Evolutionary conservation across 441 rosid genomes (phyloP).

Genomic region (Sinapis alba): DNA sequence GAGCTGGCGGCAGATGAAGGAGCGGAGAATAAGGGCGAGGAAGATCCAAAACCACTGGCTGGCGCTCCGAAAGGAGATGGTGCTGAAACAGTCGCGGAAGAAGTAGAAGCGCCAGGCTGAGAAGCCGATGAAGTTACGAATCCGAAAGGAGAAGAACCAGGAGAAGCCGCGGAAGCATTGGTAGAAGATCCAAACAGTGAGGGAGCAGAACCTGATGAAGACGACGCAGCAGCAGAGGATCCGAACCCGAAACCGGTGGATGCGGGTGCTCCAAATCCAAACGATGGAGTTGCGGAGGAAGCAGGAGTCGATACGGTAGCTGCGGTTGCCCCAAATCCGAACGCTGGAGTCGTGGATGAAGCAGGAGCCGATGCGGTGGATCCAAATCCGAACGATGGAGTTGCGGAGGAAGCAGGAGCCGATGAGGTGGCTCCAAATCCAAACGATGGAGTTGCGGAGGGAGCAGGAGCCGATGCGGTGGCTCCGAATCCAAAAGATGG

Average conservation of each 20-base stretch:
- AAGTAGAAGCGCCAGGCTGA: slow-evolving; percentile 33
- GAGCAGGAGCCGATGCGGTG: neutral
- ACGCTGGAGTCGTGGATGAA: slow-evolving; percentile 2
- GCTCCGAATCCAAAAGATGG: neutral
- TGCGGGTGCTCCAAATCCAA: slow-evolving; percentile 40
- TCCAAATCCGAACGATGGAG: neutral
- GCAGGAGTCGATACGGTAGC: slow-evolving; percentile 39
- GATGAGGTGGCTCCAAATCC: neutral
- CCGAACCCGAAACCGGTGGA: slow-evolving; percentile 33
- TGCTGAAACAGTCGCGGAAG: slow-evolving; percentile 9
- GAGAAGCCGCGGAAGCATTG: slow-evolving; percentile 36
- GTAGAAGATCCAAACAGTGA: slow-evolving; percentile 35
- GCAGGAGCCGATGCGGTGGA: neutral
- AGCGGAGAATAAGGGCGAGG: slow-evolving; percentile 21
- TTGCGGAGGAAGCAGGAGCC: no score
- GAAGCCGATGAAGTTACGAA: slow-evolving; percentile 34
- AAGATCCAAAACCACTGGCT: slow-evolving; percentile 40
- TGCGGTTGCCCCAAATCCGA: slow-evolving; percentile 36
- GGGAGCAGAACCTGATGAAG: slow-evolving; percentile 32
- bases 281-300: slow-evolving; percentile 35
- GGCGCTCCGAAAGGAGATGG: slow-evolving; percentile 43
- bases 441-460: neutral
- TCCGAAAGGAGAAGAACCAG: slow-evolving; percentile 42
- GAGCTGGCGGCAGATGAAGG: slow-evolving; percentile 23
- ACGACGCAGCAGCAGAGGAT: slow-evolving; percentile 28